phyloP scores from a whole-genome alignment of 306 rosid genomes.

The Prinsepia uniflora region DNA sequence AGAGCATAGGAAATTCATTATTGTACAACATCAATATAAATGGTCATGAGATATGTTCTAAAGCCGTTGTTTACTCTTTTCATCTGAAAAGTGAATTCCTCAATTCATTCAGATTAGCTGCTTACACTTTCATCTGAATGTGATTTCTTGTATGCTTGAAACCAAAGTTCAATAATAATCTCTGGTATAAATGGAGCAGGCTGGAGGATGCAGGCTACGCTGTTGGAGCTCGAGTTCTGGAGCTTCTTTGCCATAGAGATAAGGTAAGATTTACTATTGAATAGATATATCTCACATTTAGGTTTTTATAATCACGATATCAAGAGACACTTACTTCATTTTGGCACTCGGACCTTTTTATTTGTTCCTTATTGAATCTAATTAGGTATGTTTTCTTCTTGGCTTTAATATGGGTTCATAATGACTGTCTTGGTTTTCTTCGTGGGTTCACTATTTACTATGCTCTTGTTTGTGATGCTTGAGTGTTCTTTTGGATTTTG shows the following conservation, averaged over 20 bases:
- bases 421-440: too few species aligned
- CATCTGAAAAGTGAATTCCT: not conserved
- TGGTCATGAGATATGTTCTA: not conserved
- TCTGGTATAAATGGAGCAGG: slow-evolving; percentile 39
- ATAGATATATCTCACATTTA: not conserved
- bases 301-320: not conserved
- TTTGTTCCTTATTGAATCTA: too few species aligned
- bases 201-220: slow-evolving; percentile 97
- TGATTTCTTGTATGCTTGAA: not conserved
- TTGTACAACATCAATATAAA: not conserved
- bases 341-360: not conserved
- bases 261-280: slow-evolving; percentile 48
- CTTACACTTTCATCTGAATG: not conserved
- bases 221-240: slow-evolving; percentile 94
- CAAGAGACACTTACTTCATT: not conserved
- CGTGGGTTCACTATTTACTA: too few species aligned
- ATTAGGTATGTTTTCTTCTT: too few species aligned
- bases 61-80: not conserved
- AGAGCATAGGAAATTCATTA: not conserved
- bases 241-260: slow-evolving; percentile 94
- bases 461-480: too few species aligned
- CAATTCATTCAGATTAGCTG: not conserved
- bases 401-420: too few species aligned
- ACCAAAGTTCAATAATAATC: slow-evolving; percentile 11
- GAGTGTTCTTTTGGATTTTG: too few species aligned